These are phyloP conservation scores for Colletotrichum sp. DNA, from an alignment of 2,329 filamentous ascomycete species.

Conservation along the genomic window DNA sequence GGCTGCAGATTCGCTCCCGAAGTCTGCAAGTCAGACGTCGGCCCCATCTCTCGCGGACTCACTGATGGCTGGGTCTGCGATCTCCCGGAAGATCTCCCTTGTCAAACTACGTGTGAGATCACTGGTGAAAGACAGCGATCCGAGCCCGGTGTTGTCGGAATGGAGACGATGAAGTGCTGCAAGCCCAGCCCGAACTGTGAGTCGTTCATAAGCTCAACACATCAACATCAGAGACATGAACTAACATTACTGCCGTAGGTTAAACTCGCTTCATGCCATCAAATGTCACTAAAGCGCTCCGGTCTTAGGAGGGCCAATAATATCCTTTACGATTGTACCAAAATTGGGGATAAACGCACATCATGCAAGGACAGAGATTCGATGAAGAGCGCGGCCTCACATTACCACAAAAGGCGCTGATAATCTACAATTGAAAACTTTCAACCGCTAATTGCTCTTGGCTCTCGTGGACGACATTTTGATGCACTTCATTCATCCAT, in stretches of 20 bases:
- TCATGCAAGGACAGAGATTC: not conserved
- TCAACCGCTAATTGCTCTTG: not conserved
- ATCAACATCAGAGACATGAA: not conserved
- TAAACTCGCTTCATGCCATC: not conserved
- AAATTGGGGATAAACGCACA: not conserved
- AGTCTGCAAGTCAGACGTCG: not conserved
- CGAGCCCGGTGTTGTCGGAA: not conserved
- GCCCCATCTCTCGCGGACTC: not conserved
- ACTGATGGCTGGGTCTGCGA: not conserved
- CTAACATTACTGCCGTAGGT: not conserved
- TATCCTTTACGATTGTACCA: slow-evolving; percentile 23
- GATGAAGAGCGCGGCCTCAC: not conserved
- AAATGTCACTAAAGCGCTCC: not conserved
- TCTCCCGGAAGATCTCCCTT: not conserved
- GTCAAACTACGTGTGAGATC: not conserved
- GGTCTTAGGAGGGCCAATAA: not conserved
- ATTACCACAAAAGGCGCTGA: not conserved
- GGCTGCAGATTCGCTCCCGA: not conserved
- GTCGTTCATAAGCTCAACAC: not conserved
- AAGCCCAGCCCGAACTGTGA: not conserved
- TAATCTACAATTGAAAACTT: not conserved
- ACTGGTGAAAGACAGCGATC: not conserved
- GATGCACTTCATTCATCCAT: not conserved
- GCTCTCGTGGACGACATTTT: not conserved
- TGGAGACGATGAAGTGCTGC: not conserved